These are phyloP conservation scores for Candida sp. DNA, from an alignment of 1,139 yeast species.

Conservation along the genomic window DNA sequence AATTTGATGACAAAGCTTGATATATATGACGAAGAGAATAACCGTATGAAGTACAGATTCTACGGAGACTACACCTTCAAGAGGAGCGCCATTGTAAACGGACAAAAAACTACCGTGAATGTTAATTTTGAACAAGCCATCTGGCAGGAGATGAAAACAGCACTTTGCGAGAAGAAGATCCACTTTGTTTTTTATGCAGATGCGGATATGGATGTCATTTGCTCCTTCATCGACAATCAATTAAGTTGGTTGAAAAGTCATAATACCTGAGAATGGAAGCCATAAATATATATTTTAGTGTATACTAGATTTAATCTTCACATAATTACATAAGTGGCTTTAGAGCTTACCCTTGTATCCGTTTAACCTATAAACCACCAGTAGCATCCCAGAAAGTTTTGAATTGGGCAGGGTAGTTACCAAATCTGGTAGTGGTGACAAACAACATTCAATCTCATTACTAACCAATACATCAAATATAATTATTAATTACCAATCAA, in stretches of 20 bases:
- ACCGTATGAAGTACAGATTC: constrained; percentile 25
- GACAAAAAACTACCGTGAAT: constrained; percentile 5
- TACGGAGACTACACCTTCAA: constrained; percentile 24
- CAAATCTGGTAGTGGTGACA: too few species aligned
- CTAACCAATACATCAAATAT: too few species aligned
- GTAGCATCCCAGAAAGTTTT: too few species aligned
- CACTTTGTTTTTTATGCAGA: constrained; percentile 25
- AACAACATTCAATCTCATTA: too few species aligned
- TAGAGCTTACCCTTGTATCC: too few species aligned
- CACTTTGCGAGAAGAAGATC: constrained; percentile 23
- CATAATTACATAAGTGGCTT: too few species aligned
- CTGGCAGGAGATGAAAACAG: constrained; percentile 28
- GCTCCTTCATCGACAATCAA: constrained; percentile 26
- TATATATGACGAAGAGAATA: constrained; percentile 23
- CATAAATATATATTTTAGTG: not conserved
- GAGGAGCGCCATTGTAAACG: constrained; percentile 8
- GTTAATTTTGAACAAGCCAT: constrained; percentile 33
- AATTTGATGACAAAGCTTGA: constrained; percentile 21
- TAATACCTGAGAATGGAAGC: not conserved
- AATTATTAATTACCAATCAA: too few species aligned
- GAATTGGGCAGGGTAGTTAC: too few species aligned
- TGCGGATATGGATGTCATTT: constrained; percentile 18
- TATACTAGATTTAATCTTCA: too few species aligned
- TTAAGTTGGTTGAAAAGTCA: constrained; percentile 18
- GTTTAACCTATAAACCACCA: too few species aligned